These are phyloP conservation scores for Asterophora lycoperdoides DNA, from an alignment of 768 basidiomycete species.

Conservation along the genomic window DNA sequence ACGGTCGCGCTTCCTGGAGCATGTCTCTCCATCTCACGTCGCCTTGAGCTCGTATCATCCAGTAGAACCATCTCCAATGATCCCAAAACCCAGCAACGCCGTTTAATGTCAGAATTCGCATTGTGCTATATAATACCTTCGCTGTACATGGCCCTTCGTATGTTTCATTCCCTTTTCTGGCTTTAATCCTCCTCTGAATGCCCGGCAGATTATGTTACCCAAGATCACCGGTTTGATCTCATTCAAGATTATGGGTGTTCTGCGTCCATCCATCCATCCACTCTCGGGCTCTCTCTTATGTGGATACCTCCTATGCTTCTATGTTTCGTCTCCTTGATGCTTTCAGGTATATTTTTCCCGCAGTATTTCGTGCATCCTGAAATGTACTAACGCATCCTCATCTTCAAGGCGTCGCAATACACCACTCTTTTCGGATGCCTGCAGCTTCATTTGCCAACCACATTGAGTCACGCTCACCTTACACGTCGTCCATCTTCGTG, in stretches of 20 bases:
- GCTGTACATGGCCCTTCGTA: conserved; percentile 57
- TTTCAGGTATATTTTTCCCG: conserved; percentile 32
- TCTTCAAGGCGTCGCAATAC: conserved; percentile 29
- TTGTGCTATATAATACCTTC: conserved; percentile 54
- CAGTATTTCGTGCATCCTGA: background rate
- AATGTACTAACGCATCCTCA: background rate
- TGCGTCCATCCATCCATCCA: conserved; percentile 42
- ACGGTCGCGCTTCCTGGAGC: conserved; percentile 56
- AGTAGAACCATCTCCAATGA: conserved; percentile 30
- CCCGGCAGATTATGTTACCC: conserved; percentile 48
- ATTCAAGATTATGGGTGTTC: conserved; percentile 53
- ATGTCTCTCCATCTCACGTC: conserved; percentile 50
- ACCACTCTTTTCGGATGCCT: conserved; percentile 25
- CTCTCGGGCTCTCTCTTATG: conserved; percentile 37
- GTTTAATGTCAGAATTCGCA: conserved; percentile 39
- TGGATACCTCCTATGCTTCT: conserved; percentile 44
- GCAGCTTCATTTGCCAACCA: conserved; percentile 27
- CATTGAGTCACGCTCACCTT: conserved; percentile 37
- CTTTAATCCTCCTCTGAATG: background rate
- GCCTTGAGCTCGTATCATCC: conserved; percentile 53
- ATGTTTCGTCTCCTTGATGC: conserved; percentile 36
- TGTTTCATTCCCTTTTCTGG: conserved; percentile 21
- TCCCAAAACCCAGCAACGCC: conserved; percentile 34
- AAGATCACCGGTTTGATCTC: conserved; percentile 63
- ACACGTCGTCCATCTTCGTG: conserved; percentile 46